Base-by-base conservation (phyloP, 768 basidiomycete genomes). In the Kwoniella shandongensis region DNA sequence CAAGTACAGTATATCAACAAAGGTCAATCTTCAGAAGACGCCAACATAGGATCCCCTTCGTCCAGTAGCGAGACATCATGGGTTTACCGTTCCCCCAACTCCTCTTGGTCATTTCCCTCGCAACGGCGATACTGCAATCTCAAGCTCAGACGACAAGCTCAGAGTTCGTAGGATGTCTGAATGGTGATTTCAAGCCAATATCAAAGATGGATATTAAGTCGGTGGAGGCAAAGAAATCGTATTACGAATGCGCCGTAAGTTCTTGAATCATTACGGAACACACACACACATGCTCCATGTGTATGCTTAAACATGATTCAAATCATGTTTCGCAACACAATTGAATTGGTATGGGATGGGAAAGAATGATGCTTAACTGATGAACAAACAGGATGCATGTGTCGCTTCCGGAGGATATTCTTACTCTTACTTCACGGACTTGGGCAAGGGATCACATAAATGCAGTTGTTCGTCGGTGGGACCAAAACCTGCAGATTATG, bases 211-310 rank as follows among this genome's bases (percentile, higher is more conserved):
- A 35, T 12, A 20, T 36, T 8, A 25, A 32, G 35, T n/a, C 20
- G 17, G 18, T 22, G 30, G 30, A 27, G 4, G 27, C 27, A 23
- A 49, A 36, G 47, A 49, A 29, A 23, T 29, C 18, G 15, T 49
- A 49, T n/a, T 49, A 35, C 35, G 47, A 49, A 20, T 49, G 47
- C 17, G 47, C 47, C 6, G 47, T 49, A 25, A 49, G 47, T 49
- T 22, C 10, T 20, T 27, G 6, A 18, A 10, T 26, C 10, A 5
- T 7, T 45, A 15, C 13, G 22, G n/a, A n/a, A n/a, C n/a, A n/a
- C n/a, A n/a, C n/a, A n/a, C n/a, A n/a, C n/a, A n/a, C n/a, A n/a
- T n/a, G n/a, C n/a, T n/a, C n/a, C n/a, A n/a, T n/a, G n/a, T n/a
- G n/a, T n/a, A n/a, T n/a, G n/a, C n/a, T n/a, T n/a, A n/a, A n/a